A percentile compares a stretch with the other conserved stretches of the same genome.
These are phyloP conservation scores for Jacaranda copaia DNA, from an alignment of 257 asterid species.

Conservation along the genomic window DNA sequence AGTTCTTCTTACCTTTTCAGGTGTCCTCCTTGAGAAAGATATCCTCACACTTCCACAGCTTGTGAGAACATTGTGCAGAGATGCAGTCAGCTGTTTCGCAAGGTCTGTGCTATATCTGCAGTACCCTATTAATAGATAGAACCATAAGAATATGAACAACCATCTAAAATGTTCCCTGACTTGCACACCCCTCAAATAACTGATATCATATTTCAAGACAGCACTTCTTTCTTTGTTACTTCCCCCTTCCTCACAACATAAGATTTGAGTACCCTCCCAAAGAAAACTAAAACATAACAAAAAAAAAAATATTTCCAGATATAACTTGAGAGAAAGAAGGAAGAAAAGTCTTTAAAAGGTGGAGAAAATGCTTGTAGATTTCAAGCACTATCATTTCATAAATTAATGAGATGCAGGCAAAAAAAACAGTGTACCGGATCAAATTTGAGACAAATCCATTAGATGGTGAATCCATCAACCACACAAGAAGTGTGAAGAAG, in stretches of 20 bases:
- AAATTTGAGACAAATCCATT: neutral
- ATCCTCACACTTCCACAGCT: conserved; percentile 94
- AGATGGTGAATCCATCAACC: conserved; percentile 1
- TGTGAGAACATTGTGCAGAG: conserved; percentile 79
- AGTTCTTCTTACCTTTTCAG: conserved; percentile 66
- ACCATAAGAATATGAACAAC: conserved; percentile 24
- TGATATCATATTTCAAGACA: neutral
- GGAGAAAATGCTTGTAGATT: neutral
- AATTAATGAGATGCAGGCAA: conserved; percentile 24
- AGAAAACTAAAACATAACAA: conserved; percentile 14
- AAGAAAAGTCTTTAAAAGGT: neutral
- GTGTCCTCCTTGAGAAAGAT: conserved; percentile 95
- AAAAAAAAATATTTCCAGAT: neutral
- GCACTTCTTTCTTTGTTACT: neutral
- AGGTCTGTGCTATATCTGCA: conserved; percentile 91
- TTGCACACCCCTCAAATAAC: neutral
- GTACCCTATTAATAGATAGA: conserved; percentile 63
- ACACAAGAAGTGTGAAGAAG: neutral
- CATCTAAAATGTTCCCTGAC: conserved; percentile 15
- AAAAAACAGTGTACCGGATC: neutral
- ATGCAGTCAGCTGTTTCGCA: conserved; percentile 72
- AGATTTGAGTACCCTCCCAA: neutral
- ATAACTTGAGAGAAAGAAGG: conserved; percentile 19
- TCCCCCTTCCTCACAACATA: neutral
- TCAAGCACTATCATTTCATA: conserved; percentile 11